Evolutionary conservation across 306 rosid genomes (phyloP).

Genomic region (Trifolium pratense): DNA sequence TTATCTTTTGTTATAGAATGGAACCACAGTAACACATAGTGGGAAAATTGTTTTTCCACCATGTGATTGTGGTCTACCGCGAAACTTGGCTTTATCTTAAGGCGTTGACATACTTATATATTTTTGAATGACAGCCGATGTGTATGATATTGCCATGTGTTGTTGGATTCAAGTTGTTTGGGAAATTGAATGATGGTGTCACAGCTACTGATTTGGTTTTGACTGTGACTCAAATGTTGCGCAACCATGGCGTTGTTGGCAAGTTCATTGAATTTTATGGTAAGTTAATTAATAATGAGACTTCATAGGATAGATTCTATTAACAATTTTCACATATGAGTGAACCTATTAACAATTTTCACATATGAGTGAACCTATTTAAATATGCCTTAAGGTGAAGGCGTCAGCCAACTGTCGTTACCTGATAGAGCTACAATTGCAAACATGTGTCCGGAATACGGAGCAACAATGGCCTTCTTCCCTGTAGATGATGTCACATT

Average conservation of each 20-base stretch:
- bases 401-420: constrained; percentile 59
- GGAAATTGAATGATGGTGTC: constrained; percentile 68
- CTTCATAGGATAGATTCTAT: constrained; percentile 3
- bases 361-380: neutral
- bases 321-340: constrained; percentile 24
- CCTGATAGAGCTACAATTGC: constrained; percentile 83
- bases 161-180: constrained; percentile 68
- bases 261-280: constrained; percentile 79
- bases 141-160: constrained; percentile 82
- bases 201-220: constrained; percentile 82
- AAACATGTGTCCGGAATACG: constrained; percentile 81
- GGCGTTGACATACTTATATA: neutral
- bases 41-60: too few species aligned
- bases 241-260: constrained; percentile 80
- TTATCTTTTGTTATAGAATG: too few species aligned
- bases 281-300: constrained; percentile 22
- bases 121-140: constrained; percentile 57
- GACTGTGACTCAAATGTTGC: constrained; percentile 76
- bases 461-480: constrained; percentile 85
- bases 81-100: neutral
- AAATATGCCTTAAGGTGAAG: constrained; percentile 57
- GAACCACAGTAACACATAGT: too few species aligned
- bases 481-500: constrained; percentile 76
- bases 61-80: too few species aligned
- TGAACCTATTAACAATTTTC: constrained; percentile 30